Base-by-base conservation (phyloP, 306 rosid species). In the Pyrus bretschneideri region DNA sequence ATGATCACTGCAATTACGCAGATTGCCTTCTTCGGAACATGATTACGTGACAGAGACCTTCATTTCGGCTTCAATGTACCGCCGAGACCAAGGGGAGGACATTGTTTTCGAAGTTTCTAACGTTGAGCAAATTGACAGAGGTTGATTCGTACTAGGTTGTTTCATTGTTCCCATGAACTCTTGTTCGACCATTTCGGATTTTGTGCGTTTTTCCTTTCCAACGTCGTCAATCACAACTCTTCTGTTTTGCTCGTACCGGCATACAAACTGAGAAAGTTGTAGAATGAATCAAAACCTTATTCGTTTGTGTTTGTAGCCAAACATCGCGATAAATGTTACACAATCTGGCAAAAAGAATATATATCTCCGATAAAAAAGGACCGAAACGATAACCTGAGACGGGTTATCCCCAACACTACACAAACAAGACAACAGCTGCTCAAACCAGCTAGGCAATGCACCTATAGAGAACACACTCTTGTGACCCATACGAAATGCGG, bases 401-500 rank as follows among this genome's bases (percentile, higher is more conserved):
- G 12, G 86, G 78, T 79, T 18, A 79, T 70, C 66, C 61, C 71
- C 19, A 13, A 59, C 22, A 12, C n/a, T 35, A 57, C 72, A 80
- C 75, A 73, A 72, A 83, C 69, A 65, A 69, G 69, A 76, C 78
- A 70, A 58, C 45, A 66, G 83, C 79, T 44, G 65, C 17, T 6
- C 79, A 78, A 78, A 80, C 72, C 72, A 73, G 73, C 68, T 1
- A 64, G 69, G 45, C 85, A 77, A 83, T 76, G 59, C 45, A 51
- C 75, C 85, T 66, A 82, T 14, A 58, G 9, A 58, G 11, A 76
- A 54, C 83, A 54, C 83, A 63, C 72, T 69, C 72, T 63, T 21
- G 79, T 76, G 87, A 82, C 84, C 91, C 88, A 73, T 63, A 81
- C 78, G 68, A 81, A 84, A 83, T 71, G 9, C 40, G 15, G 19